phyloP scores from a whole-genome alignment of 176 grass and related monocot species.

The Saccharum officinarum region DNA sequence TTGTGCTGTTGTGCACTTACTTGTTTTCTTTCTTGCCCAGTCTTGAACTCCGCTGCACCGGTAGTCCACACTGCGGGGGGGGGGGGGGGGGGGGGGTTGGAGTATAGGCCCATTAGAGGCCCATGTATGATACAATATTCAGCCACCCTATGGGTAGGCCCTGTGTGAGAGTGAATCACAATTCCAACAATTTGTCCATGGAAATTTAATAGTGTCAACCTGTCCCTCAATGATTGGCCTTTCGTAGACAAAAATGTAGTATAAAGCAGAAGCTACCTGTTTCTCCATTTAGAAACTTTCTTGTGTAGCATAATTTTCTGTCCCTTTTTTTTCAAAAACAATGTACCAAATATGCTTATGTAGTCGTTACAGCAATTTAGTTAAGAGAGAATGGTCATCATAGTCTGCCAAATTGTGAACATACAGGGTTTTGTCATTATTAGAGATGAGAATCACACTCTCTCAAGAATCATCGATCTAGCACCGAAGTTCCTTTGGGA shows the following conservation, averaged over 20 bases:
- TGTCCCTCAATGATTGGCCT: background rate
- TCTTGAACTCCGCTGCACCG: too few species aligned
- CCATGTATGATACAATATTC: too few species aligned
- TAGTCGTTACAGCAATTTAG: slow-evolving; percentile 1
- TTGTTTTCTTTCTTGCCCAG: too few species aligned
- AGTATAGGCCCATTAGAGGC: too few species aligned
- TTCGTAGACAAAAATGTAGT: background rate
- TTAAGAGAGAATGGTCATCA: background rate
- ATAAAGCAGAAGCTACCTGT: background rate
- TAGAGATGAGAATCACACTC: slow-evolving; percentile 62
- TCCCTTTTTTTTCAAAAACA: slow-evolving; percentile 17
- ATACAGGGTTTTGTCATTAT: slow-evolving; percentile 87
- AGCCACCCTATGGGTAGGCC: too few species aligned
- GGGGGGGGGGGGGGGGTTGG: too few species aligned
- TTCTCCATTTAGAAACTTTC: background rate
- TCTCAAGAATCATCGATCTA: slow-evolving; percentile 78
- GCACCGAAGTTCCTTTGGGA: slow-evolving; percentile 96
- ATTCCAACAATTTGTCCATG: slow-evolving; percentile 10
- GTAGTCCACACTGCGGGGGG: too few species aligned
- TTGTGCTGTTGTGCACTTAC: too few species aligned
- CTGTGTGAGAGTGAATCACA: too few species aligned
- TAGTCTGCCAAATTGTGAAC: slow-evolving; percentile 22
- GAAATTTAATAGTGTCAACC: background rate
- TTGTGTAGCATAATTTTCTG: background rate
- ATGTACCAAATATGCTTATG: slow-evolving; percentile 4